These are phyloP conservation scores for Trichoderma sp. DNA, from an alignment of 2,329 filamentous ascomycete genomes.

Conservation along the genomic window DNA sequence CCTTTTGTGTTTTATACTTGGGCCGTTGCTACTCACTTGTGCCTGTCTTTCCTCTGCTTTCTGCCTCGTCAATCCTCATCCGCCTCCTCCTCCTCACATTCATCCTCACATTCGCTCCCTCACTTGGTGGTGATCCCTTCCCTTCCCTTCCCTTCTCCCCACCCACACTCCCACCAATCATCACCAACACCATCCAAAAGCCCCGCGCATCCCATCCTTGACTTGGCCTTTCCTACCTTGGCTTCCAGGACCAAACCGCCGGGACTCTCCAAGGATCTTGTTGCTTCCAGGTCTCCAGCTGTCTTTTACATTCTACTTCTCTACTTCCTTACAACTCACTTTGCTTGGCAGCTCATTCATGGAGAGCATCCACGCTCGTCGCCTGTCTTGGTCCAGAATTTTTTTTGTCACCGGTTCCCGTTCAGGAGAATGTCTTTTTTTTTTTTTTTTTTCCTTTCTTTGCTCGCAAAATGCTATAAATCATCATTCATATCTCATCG, in stretches of 20 bases:
- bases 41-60: background rate
- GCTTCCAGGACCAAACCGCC: constrained; percentile 10
- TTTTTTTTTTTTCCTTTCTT: background rate
- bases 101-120: background rate
- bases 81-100: background rate
- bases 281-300: background rate
- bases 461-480: constrained; percentile 17
- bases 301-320: background rate
- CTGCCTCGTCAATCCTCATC: background rate
- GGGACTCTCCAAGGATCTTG: constrained; percentile 10
- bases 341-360: background rate
- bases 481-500: constrained; percentile 22
- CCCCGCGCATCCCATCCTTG: background rate
- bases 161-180: constrained; percentile 2
- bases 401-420: background rate
- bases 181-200: background rate
- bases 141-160: background rate
- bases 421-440: background rate
- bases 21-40: background rate
- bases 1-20: background rate
- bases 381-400: background rate
- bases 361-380: background rate
- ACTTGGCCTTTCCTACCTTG: background rate
- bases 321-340: background rate
- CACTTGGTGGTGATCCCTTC: background rate